These are phyloP conservation scores for Lotmaria passim DNA, from an alignment of 208 protist species.

Conservation along the genomic window DNA sequence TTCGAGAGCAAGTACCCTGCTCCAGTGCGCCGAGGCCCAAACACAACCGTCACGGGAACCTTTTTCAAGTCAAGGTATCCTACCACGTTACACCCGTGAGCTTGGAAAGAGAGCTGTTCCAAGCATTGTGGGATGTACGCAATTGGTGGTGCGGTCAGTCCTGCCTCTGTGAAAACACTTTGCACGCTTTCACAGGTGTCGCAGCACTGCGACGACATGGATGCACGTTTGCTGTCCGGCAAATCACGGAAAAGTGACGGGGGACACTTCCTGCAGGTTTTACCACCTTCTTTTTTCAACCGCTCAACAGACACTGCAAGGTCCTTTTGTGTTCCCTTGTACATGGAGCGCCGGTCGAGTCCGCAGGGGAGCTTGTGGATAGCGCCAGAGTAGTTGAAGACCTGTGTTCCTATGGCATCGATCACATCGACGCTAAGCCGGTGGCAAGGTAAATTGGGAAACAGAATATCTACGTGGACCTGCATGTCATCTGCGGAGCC, in stretches of 20 bases:
- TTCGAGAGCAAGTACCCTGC: slow-evolving; percentile 42
- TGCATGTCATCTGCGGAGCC: slow-evolving; percentile 46
- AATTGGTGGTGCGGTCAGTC: slow-evolving; percentile 28
- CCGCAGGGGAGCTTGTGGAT: slow-evolving; percentile 64
- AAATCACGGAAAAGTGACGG: not conserved
- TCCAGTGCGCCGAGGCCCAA: slow-evolving; percentile 55
- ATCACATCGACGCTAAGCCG: slow-evolving; percentile 74
- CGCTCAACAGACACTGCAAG: slow-evolving; percentile 19
- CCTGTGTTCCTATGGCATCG: slow-evolving; percentile 58
- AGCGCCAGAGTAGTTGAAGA: slow-evolving; percentile 60
- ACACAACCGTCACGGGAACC: slow-evolving; percentile 75
- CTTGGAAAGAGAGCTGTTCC: slow-evolving; percentile 42
- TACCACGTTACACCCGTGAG: slow-evolving; percentile 79
- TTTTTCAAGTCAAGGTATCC: slow-evolving; percentile 83
- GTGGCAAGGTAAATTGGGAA: slow-evolving; percentile 68
- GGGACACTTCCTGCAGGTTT: slow-evolving; percentile 60
- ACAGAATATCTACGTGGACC: slow-evolving; percentile 83
- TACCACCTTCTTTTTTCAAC: slow-evolving; percentile 7
- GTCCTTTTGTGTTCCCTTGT: slow-evolving; percentile 30
- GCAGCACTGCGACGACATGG: slow-evolving; percentile 43
- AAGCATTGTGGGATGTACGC: slow-evolving; percentile 71
- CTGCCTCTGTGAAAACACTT: slow-evolving; percentile 31
- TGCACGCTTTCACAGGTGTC: slow-evolving; percentile 73
- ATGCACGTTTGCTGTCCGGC: slow-evolving; percentile 2
- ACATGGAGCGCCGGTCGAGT: slow-evolving; percentile 26